phyloP scores from a whole-genome alignment of 441 rosid genomes.

The Flueggea neowawraea region DNA sequence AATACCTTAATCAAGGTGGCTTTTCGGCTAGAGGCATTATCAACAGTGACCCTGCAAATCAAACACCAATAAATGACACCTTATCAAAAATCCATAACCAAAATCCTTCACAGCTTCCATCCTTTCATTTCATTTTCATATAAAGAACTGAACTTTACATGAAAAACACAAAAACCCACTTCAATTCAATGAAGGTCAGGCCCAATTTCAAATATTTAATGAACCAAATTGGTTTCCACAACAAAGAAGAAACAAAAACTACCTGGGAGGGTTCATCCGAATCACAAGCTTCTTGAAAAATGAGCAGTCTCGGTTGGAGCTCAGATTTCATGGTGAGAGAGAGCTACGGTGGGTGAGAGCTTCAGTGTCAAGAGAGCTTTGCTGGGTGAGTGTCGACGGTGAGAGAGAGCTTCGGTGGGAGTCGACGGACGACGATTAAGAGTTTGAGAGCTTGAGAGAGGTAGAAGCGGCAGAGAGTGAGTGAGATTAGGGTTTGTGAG shows the following conservation, averaged over 20 bases:
- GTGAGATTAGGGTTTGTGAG: too few species aligned
- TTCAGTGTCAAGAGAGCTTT: too few species aligned
- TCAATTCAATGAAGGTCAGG: not conserved
- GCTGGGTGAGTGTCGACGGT: too few species aligned
- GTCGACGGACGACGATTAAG: too few species aligned
- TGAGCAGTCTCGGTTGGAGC: too few species aligned
- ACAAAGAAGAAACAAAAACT: conserved; percentile 4
- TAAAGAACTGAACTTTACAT: conserved; percentile 10
- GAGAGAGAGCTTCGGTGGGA: too few species aligned
- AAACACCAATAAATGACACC: conserved; percentile 15
- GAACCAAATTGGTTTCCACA: too few species aligned
- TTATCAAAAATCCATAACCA: conserved; percentile 1
- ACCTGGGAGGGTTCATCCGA: conserved; percentile 85
- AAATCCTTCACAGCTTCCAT: conserved; percentile 1
- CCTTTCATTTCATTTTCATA: conserved; percentile 9
- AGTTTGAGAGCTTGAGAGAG: too few species aligned
- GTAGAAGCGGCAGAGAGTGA: too few species aligned
- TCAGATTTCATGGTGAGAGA: too few species aligned
- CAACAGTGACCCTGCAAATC: conserved; percentile 65
- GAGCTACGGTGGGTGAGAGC: too few species aligned
- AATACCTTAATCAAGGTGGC: conserved; percentile 67
- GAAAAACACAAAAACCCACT: conserved; percentile 17
- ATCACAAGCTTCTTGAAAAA: conserved; percentile 60
- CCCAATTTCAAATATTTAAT: too few species aligned
- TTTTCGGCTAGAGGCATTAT: conserved; percentile 54